Conservation (phyloP, 225 moss, liverwort and hornwort genomes). For the Sphagnum contortum region DNA sequence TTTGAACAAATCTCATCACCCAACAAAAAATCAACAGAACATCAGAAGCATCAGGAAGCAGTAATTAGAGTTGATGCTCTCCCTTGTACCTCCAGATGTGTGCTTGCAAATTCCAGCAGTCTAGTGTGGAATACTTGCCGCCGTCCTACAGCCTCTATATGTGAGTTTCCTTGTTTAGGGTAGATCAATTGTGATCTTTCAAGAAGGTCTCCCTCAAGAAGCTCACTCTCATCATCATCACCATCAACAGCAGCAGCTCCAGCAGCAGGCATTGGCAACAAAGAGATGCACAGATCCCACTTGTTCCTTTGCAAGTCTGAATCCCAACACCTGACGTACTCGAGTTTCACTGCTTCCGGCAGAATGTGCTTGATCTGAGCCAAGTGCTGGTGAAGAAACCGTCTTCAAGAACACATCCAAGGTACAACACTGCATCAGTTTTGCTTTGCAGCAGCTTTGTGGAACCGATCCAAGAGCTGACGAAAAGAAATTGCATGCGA, state of each 20-base stretch:
- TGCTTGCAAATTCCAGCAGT: constrained; percentile 38
- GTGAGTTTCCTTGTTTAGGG: no score
- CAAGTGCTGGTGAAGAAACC: constrained; percentile 73
- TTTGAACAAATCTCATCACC: no score
- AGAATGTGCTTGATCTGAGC: constrained; percentile 79
- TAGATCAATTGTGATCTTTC: no score
- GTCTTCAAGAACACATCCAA: constrained; percentile 31
- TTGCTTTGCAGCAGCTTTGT: no score
- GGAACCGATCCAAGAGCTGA: no score
- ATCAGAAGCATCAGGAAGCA: no score
- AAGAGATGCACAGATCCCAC: constrained; percentile 71
- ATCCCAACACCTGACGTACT: constrained; percentile 68
- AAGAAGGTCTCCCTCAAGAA: no score
- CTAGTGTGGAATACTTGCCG: constrained; percentile 63
- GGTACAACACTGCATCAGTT: no score
- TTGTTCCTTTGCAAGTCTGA: constrained; percentile 54
- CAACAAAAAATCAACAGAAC: no score
- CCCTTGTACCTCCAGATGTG: constrained; percentile 40
- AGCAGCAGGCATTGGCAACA: constrained; percentile 35
- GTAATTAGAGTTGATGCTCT: no score
- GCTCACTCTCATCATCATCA: constrained; percentile 17
- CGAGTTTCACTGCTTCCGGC: constrained; percentile 62
- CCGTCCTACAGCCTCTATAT: constrained; percentile 27
- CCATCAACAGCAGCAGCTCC: no score
- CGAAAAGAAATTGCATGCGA: no score